Evolutionary conservation across 192 early-diverging fungal genomes (phyloP).

Genomic region (Coemansia brasiliensis): DNA sequence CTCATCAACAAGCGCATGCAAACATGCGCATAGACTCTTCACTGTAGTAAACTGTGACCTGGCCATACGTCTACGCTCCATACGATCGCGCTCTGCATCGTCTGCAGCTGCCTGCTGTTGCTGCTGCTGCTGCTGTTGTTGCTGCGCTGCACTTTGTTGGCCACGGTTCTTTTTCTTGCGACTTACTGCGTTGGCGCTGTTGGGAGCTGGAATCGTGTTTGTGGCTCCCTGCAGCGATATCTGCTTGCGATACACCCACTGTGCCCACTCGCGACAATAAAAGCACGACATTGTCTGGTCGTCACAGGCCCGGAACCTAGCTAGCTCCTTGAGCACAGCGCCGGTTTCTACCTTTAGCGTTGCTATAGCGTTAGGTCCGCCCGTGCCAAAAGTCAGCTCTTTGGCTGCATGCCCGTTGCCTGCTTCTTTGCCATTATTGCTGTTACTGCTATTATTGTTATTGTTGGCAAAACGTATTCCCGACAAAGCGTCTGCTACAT

Average conservation of each 20-base stretch:
- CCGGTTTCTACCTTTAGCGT: slow-evolving; percentile 65
- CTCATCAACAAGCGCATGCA: slow-evolving; percentile 34
- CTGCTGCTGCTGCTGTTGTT: no score
- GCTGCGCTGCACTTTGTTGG: slow-evolving; percentile 5
- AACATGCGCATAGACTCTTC: slow-evolving; percentile 35
- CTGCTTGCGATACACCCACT: slow-evolving; percentile 72
- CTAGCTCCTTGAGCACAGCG: slow-evolving; percentile 66
- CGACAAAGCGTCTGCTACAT: slow-evolving; percentile 11
- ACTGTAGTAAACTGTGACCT: slow-evolving; percentile 35
- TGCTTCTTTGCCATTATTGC: neutral
- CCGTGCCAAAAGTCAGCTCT: neutral
- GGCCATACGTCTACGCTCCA: slow-evolving; percentile 46
- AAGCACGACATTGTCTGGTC: slow-evolving; percentile 65
- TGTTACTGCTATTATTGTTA: slow-evolving; percentile 8
- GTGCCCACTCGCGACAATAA: slow-evolving; percentile 81
- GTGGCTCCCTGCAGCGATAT: slow-evolving; percentile 30
- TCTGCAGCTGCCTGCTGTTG: neutral
- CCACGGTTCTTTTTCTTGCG: slow-evolving; percentile 41
- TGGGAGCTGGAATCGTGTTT: neutral
- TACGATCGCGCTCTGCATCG: slow-evolving; percentile 29
- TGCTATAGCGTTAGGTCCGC: slow-evolving; percentile 44
- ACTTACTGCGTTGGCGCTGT: slow-evolving; percentile 3
- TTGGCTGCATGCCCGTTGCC: neutral
- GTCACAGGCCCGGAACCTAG: slow-evolving; percentile 71
- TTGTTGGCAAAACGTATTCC: neutral